phyloP scores from a whole-genome alignment of 1,139 yeast genomes.

The Nakaseomyces glabratus region DNA sequence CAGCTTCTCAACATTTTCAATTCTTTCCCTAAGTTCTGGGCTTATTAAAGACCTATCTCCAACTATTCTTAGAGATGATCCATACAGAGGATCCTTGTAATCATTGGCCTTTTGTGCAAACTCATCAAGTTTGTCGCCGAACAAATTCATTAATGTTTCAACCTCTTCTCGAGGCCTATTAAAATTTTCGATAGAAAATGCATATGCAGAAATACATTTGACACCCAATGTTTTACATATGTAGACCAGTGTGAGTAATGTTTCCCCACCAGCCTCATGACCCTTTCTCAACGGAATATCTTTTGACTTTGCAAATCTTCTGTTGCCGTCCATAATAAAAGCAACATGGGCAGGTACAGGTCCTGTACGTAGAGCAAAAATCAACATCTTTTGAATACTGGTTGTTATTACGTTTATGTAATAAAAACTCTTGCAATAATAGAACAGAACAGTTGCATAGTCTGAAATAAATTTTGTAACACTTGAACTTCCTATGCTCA shows the following conservation, averaged over 20 bases:
- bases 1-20: slow-evolving; percentile 51
- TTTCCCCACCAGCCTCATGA: slow-evolving; percentile 80
- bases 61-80: slow-evolving; percentile 46
- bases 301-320: slow-evolving; percentile 68
- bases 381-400: slow-evolving; percentile 38
- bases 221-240: slow-evolving; percentile 51
- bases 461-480: neutral
- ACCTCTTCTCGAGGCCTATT: slow-evolving; percentile 75
- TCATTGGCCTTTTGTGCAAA: slow-evolving; percentile 25
- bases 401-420: slow-evolving; percentile 5
- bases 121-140: slow-evolving; percentile 50
- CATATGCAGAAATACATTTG: slow-evolving; percentile 75
- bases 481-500: neutral
- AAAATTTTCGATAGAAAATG: slow-evolving; percentile 91
- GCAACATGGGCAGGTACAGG: slow-evolving; percentile 84
- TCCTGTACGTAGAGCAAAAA: slow-evolving; percentile 55
- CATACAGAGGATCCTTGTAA: slow-evolving; percentile 47
- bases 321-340: slow-evolving; percentile 93
- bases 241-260: slow-evolving; percentile 45
- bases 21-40: slow-evolving; percentile 50
- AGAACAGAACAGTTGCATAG: neutral
- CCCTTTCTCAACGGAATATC: slow-evolving; percentile 72
- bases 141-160: slow-evolving; percentile 69
- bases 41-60: slow-evolving; percentile 68
- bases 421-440: neutral